phyloP scores from a whole-genome alignment of 495 filamentous ascomycete species.

The Penicilliopsis zonata region DNA sequence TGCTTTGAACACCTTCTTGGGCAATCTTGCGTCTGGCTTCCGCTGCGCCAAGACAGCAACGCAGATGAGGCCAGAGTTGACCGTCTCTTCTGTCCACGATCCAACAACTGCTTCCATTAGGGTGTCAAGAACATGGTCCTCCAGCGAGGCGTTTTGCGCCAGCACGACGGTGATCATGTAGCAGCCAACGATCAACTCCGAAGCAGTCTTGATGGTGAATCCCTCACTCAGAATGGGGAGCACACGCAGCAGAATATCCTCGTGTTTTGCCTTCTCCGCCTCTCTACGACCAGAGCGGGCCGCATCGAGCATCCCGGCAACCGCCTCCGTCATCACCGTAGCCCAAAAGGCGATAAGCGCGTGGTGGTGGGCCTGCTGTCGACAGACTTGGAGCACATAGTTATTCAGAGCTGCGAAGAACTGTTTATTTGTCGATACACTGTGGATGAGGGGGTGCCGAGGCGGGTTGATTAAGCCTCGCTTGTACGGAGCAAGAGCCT shows the following conservation, averaged over 20 bases:
- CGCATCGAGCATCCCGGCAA: constrained; percentile 66
- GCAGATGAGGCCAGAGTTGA: constrained; percentile 65
- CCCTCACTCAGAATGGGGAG: constrained; percentile 66
- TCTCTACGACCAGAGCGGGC: constrained; percentile 56
- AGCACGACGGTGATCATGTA: constrained; percentile 85
- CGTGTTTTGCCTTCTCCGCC: constrained; percentile 59
- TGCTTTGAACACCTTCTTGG: constrained; percentile 54
- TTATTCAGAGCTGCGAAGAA: constrained; percentile 63
- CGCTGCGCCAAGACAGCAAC: constrained; percentile 70
- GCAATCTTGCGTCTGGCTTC: constrained; percentile 43
- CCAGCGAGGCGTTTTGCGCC: constrained; percentile 64
- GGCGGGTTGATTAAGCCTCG: constrained; percentile 60
- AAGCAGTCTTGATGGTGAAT: constrained; percentile 55
- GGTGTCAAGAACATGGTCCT: constrained; percentile 59
- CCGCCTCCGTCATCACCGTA: constrained; percentile 65
- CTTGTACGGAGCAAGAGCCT: constrained; percentile 76
- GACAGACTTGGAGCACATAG: constrained; percentile 59
- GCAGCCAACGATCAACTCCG: constrained; percentile 68
- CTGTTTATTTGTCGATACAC: constrained; percentile 55
- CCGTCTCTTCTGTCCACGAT: constrained; percentile 61
- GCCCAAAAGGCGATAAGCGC: constrained; percentile 80
- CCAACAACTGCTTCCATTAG: constrained; percentile 77
- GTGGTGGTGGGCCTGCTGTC: constrained; percentile 56
- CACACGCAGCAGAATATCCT: constrained; percentile 62
- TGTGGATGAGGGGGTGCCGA: constrained; percentile 66